Percentiles rank a stretch among this genome's conserved stretches.
These are phyloP conservation scores for Candida xyloterini DNA, from an alignment of 805 yeast species.

Conservation along the genomic window DNA sequence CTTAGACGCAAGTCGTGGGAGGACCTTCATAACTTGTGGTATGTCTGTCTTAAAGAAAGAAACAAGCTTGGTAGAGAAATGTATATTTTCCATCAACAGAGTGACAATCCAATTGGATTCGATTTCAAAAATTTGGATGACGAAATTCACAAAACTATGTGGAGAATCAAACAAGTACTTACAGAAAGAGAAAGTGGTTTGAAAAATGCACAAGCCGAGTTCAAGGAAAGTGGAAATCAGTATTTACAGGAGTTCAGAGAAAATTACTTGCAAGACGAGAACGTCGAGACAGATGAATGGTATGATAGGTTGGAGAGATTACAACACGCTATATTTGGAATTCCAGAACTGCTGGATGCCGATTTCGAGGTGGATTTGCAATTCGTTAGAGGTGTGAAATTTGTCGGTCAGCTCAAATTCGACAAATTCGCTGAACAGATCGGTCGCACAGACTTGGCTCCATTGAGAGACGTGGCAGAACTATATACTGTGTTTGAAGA, in stretches of 20 bases:
- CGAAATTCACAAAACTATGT: slow-evolving; percentile 58
- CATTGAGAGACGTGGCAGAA: slow-evolving; percentile 39
- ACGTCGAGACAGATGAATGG: slow-evolving; percentile 53
- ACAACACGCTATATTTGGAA: slow-evolving; percentile 82
- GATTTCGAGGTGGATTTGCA: slow-evolving; percentile 56
- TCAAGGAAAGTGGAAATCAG: slow-evolving; percentile 41
- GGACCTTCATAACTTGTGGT: slow-evolving; percentile 91
- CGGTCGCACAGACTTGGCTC: slow-evolving; percentile 42
- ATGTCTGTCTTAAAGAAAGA: slow-evolving; percentile 76
- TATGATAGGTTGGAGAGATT: slow-evolving; percentile 73
- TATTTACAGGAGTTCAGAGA: slow-evolving; percentile 57
- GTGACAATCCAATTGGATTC: slow-evolving; percentile 26
- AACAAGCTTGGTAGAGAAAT: slow-evolving; percentile 75
- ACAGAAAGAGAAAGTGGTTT: slow-evolving; percentile 79
- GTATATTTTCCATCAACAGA: slow-evolving; percentile 47
- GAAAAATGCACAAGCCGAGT: slow-evolving; percentile 51
- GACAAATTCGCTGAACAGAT: slow-evolving; percentile 40
- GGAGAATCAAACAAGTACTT: slow-evolving; percentile 80
- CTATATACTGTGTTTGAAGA: slow-evolving; percentile 36
- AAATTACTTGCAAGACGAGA: slow-evolving; percentile 53
- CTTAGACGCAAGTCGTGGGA: slow-evolving; percentile 88
- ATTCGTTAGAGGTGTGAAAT: slow-evolving; percentile 65
- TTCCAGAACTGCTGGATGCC: slow-evolving; percentile 62
- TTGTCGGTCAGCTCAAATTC: slow-evolving; percentile 66
- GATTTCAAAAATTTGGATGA: slow-evolving; percentile 32